phyloP scores from a whole-genome alignment of 352 stramenopile genomes.

The Globisporangium mamillatum region DNA sequence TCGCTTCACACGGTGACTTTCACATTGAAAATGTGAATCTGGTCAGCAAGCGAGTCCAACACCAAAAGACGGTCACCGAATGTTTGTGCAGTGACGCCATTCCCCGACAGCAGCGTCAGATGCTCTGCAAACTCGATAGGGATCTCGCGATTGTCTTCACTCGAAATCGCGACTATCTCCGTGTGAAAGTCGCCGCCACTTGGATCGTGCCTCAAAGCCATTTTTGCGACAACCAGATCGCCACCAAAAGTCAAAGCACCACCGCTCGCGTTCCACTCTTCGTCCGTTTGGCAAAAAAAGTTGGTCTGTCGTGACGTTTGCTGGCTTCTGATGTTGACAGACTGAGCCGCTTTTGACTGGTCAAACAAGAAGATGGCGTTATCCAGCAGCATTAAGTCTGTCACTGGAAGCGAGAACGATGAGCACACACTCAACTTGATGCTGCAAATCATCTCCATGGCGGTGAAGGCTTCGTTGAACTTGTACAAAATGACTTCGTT shows the following conservation, averaged over 20 bases:
- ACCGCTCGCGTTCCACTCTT: neutral
- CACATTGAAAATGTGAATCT: constrained; percentile 20
- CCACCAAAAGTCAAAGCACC: constrained; percentile 23
- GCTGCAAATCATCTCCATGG: constrained; percentile 13
- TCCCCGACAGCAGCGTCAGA: neutral
- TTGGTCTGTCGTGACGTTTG: constrained; percentile 34
- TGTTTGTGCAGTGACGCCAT: too few species aligned
- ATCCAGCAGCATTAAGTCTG: constrained; percentile 17
- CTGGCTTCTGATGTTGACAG: constrained; percentile 39
- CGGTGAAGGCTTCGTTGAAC: constrained; percentile 14
- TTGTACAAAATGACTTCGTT: constrained; percentile 14
- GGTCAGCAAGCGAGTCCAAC: constrained; percentile 14
- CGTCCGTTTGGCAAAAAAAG: neutral
- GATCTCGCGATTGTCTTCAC: constrained; percentile 33
- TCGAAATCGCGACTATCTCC: constrained; percentile 21
- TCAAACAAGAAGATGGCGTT: constrained; percentile 27
- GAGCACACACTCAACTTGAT: constrained; percentile 16
- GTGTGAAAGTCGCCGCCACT: constrained; percentile 6
- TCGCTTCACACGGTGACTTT: constrained; percentile 47
- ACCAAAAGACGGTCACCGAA: too few species aligned
- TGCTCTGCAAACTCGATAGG: constrained; percentile 17
- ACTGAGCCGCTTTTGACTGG: constrained; percentile 28
- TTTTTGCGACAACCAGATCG: constrained; percentile 25
- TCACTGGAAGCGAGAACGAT: constrained; percentile 11
- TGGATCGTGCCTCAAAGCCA: constrained; percentile 7